phyloP scores from a whole-genome alignment of 2,329 filamentous ascomycete genomes.

The Talaromyces rugulosus region DNA sequence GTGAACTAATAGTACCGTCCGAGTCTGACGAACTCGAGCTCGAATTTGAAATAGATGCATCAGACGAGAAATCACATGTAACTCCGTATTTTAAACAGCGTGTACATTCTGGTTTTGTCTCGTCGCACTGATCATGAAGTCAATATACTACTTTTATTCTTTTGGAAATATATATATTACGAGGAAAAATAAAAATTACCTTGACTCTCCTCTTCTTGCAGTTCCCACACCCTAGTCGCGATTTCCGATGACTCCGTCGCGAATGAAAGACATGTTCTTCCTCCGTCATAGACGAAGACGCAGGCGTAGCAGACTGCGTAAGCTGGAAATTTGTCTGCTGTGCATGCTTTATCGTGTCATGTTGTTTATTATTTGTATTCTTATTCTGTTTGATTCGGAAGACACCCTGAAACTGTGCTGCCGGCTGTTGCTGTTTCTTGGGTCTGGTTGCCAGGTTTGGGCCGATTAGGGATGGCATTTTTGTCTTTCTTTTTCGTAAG shows the following conservation, averaged over 20 bases:
- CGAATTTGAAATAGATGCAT: neutral
- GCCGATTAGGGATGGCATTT: neutral
- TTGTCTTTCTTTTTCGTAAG: neutral
- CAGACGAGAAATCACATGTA: constrained; percentile 9
- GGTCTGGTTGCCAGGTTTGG: neutral
- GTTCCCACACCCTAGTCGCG: constrained; percentile 12
- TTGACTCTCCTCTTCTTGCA: constrained; percentile 13
- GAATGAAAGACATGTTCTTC: neutral
- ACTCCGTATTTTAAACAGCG: constrained; percentile 11
- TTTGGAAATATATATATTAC: neutral
- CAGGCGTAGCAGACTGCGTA: neutral
- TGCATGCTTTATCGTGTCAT: neutral
- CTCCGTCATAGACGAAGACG: neutral
- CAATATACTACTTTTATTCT: neutral
- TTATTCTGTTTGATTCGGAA: neutral
- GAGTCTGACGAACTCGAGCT: neutral
- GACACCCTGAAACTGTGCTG: neutral
- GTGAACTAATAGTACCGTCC: neutral
- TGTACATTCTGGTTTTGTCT: constrained; percentile 10
- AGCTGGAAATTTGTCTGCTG: neutral
- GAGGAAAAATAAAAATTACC: neutral
- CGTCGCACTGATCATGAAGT: constrained; percentile 11
- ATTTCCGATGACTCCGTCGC: constrained; percentile 12
- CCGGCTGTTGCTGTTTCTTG: neutral
- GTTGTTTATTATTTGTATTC: neutral